Percentiles rank a stretch among this genome's conserved stretches.
Evolutionary conservation across 192 early-diverging fungal genomes (phyloP).

Genomic region (Rhizophagus clarus): DNA sequence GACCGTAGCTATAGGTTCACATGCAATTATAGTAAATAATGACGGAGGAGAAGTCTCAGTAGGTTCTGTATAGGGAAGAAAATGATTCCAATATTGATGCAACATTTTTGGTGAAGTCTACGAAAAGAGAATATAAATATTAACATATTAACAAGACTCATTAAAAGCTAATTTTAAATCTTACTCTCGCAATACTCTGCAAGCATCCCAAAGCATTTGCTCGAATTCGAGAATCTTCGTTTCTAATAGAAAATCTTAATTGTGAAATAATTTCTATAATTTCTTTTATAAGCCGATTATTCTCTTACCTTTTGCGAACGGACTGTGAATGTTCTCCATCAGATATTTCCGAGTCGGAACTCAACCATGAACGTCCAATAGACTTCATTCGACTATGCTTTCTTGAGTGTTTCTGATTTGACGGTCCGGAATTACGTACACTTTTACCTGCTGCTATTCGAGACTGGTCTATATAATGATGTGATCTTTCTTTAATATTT

Average conservation of each 20-base stretch:
- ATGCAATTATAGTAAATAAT: conserved; percentile 50
- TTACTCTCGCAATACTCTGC: conserved; percentile 49
- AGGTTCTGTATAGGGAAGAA: conserved; percentile 46
- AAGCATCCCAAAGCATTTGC: conserved; percentile 57
- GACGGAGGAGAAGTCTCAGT: conserved; percentile 39
- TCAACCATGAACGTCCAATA: conserved; percentile 26
- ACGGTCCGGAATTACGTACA: neutral
- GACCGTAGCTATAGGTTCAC: conserved; percentile 48
- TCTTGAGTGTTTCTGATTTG: neutral
- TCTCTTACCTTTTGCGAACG: conserved; percentile 9
- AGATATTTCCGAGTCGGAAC: conserved; percentile 61
- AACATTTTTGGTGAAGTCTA: conserved; percentile 49
- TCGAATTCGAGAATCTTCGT: conserved; percentile 39
- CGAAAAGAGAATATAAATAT: neutral
- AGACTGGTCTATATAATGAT: neutral
- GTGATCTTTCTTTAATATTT: neutral
- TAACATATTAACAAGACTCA: neutral
- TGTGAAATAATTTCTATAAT: too few species aligned
- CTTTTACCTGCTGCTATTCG: neutral
- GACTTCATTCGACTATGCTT: neutral
- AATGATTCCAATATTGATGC: conserved; percentile 57
- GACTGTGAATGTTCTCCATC: conserved; percentile 36
- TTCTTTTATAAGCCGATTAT: too few species aligned
- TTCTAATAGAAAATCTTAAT: neutral
- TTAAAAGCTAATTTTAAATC: neutral